phyloP scores from a whole-genome alignment of 257 asterid species.

The Penstemon davidsonii region DNA sequence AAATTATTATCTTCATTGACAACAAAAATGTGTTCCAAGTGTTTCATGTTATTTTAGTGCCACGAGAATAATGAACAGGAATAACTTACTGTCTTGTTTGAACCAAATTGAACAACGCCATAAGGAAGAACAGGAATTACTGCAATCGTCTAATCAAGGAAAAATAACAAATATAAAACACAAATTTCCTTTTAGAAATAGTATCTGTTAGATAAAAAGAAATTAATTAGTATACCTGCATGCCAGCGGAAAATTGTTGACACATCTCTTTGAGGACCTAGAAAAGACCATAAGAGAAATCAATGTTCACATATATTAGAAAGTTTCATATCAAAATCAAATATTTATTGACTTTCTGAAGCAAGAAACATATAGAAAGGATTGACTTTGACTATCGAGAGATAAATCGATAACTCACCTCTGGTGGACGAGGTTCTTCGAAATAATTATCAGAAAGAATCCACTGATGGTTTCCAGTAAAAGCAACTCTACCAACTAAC shows the following conservation, averaged over 20 bases:
- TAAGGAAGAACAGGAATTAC: constrained; percentile 90
- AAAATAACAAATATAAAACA: not conserved
- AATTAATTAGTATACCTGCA: constrained; percentile 55
- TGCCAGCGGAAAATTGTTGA: constrained; percentile 82
- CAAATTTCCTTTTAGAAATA: not conserved
- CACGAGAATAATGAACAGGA: not conserved
- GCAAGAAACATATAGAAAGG: not conserved
- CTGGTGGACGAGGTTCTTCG: constrained; percentile 61
- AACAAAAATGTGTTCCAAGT: not conserved
- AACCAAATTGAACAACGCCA: constrained; percentile 93
- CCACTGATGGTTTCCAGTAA: constrained; percentile 85
- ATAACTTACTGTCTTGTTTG: constrained; percentile 48
- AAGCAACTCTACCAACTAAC: constrained; percentile 82
- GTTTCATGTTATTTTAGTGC: not conserved
- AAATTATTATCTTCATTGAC: no score
- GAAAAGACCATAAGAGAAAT: not conserved
- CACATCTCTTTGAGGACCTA: constrained; percentile 73
- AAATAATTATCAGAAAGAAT: constrained; percentile 47
- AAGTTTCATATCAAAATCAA: not conserved
- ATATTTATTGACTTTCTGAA: not conserved
- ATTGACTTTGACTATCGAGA: not conserved
- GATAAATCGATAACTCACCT: constrained; percentile 46
- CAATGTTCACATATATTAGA: not conserved
- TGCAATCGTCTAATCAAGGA: constrained; percentile 64
- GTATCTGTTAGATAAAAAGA: not conserved